These are phyloP conservation scores for Pichia sp. DNA, from an alignment of 1,139 yeast species.

Conservation along the genomic window DNA sequence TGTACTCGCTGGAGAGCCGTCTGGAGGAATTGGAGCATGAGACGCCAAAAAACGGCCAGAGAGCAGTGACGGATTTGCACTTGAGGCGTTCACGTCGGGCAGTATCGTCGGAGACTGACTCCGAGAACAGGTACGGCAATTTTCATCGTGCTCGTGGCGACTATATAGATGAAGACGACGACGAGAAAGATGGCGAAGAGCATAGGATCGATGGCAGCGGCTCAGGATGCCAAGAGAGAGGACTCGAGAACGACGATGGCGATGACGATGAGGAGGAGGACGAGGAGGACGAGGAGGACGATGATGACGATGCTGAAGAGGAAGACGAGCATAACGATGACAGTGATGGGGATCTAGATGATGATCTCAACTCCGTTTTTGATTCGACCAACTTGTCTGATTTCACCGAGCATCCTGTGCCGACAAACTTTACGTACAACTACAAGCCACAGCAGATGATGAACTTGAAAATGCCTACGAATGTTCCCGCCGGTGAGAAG, in stretches of 20 bases:
- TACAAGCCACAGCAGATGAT: conserved; percentile 5
- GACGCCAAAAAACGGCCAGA: not conserved
- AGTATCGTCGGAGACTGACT: not conserved
- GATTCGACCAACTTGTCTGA: not conserved
- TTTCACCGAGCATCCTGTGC: conserved; percentile 1
- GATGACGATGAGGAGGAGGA: not conserved
- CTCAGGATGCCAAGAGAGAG: too few relatives aligned
- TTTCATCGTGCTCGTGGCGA: not conserved
- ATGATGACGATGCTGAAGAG: not conserved
- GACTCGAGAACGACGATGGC: not conserved
- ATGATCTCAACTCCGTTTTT: not conserved
- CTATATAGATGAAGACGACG: not conserved
- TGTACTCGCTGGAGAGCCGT: not conserved
- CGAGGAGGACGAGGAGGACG: not conserved
- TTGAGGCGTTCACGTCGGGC: not conserved
- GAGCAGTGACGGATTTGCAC: not conserved
- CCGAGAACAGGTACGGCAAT: not conserved
- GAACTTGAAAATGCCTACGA: conserved; percentile 2
- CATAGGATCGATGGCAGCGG: not conserved
- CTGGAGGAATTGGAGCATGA: not conserved
- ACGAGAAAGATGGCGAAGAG: not conserved
- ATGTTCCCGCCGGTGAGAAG: conserved; percentile 9
- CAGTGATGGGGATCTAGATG: not conserved
- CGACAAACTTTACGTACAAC: conserved; percentile 7
- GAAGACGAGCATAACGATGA: not conserved